These are phyloP conservation scores for Penicillium hesseltinei DNA, from an alignment of 2,329 filamentous ascomycete genomes.

Conservation along the genomic window DNA sequence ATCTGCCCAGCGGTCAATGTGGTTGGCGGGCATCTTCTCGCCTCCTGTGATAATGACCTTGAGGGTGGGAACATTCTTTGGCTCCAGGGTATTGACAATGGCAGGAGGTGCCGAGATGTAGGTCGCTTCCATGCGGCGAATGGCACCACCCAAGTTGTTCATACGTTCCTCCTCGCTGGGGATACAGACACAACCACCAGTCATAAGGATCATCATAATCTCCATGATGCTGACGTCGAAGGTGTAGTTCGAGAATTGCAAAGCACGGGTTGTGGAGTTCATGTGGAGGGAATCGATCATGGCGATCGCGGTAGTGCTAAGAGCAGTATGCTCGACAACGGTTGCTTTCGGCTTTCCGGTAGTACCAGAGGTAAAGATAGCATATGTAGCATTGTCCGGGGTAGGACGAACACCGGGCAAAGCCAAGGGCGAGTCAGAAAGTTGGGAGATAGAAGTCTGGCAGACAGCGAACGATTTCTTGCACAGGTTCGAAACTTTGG, in stretches of 20 bases:
- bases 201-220: conserved; percentile 54
- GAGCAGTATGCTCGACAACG: conserved; percentile 60
- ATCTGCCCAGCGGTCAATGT: conserved; percentile 46
- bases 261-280: conserved; percentile 55
- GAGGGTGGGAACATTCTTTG: conserved; percentile 45
- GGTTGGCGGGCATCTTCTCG: conserved; percentile 44
- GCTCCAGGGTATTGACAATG: conserved; percentile 52
- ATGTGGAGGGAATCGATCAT: conserved; percentile 53
- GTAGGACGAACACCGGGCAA: conserved; percentile 15
- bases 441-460: conserved; percentile 26
- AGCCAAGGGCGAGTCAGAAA: conserved; percentile 24
- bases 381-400: conserved; percentile 49
- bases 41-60: conserved; percentile 46
- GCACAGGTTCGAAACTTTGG: conserved; percentile 32
- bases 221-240: conserved; percentile 57
- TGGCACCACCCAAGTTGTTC: conserved; percentile 51
- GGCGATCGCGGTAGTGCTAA: conserved; percentile 55
- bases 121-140: conserved; percentile 52
- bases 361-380: conserved; percentile 45
- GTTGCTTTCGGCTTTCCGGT: conserved; percentile 60
- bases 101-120: conserved; percentile 59
- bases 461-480: conserved; percentile 30
- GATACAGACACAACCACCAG: conserved; percentile 61
- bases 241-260: conserved; percentile 58
- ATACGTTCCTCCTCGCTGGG: conserved; percentile 53